These are phyloP conservation scores for Nicotiana tomentosiformis DNA, from an alignment of 257 asterid genomes.

Conservation along the genomic window DNA sequence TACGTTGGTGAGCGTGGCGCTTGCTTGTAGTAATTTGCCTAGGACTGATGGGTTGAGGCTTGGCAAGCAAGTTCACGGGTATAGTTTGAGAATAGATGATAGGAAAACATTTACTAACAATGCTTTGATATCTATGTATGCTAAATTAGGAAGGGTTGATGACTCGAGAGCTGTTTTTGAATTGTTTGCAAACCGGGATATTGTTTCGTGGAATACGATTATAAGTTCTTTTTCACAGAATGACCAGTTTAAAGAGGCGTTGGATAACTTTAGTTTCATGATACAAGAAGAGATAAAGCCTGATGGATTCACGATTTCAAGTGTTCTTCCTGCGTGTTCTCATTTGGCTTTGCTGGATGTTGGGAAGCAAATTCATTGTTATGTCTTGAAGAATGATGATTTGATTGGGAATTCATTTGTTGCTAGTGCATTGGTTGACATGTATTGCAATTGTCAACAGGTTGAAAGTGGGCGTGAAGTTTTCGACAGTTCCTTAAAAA, in stretches of 20 bases:
- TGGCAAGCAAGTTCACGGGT: constrained; percentile 76
- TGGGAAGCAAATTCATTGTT: constrained; percentile 77
- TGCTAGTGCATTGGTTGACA: constrained; percentile 75
- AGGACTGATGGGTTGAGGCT: constrained; percentile 53
- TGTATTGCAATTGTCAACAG: constrained; percentile 84
- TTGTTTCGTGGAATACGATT: constrained; percentile 88
- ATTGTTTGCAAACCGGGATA: constrained; percentile 41
- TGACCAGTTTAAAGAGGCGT: constrained; percentile 53
- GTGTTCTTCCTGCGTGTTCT: constrained; percentile 84
- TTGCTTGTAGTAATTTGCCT: constrained; percentile 68
- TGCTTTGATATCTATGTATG: constrained; percentile 81
- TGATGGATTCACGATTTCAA: constrained; percentile 74
- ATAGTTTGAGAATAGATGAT: constrained; percentile 52
- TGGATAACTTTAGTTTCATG: constrained; percentile 52
- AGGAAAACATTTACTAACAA: constrained; percentile 58
- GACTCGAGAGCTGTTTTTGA: constrained; percentile 50
- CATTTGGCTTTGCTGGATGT: constrained; percentile 59
- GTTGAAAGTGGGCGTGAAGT: constrained; percentile 51
- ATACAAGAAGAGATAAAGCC: constrained; percentile 53
- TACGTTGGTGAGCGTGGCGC: constrained; percentile 65
- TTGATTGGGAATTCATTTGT: constrained; percentile 59
- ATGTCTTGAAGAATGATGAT: constrained; percentile 52
- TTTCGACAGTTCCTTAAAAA: constrained; percentile 42
- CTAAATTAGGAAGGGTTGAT: constrained; percentile 58
- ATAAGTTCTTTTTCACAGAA: constrained; percentile 53